Evolutionary conservation across 164 flowering plant genomes (phyloP).

Genomic region (Nymphaea thermarum): DNA sequence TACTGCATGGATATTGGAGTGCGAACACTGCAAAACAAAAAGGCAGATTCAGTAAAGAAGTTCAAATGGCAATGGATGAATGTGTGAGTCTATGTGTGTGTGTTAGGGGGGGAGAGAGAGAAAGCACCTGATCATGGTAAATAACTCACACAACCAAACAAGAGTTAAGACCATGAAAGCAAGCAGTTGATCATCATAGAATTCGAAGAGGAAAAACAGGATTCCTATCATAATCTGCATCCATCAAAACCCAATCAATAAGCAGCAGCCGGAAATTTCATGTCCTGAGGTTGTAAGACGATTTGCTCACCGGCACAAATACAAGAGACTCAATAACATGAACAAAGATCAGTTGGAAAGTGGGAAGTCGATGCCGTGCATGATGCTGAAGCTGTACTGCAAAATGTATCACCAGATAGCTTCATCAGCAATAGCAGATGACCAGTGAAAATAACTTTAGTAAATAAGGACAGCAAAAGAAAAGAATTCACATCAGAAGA

Average conservation of each 20-base stretch:
- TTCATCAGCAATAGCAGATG: not conserved
- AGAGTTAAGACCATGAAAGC: slow-evolving; percentile 96
- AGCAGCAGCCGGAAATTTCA: no score
- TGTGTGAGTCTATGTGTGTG: no score
- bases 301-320: slow-evolving; percentile 76
- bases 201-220: slow-evolving; percentile 90
- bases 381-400: slow-evolving; percentile 99
- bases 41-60: not conserved
- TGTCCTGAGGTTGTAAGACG: no score
- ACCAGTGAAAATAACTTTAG: not conserved
- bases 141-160: slow-evolving; percentile 94
- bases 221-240: slow-evolving; percentile 99
- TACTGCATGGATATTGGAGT: slow-evolving; percentile 97
- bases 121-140: slow-evolving; percentile 86
- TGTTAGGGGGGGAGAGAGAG: slow-evolving; percentile 15
- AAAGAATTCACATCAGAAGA: not conserved
- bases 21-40: slow-evolving; percentile 58
- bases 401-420: slow-evolving; percentile 12
- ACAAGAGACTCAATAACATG: slow-evolving; percentile 98
- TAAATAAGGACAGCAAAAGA: not conserved
- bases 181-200: slow-evolving; percentile 95
- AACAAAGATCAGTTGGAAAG: slow-evolving; percentile 93
- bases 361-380: slow-evolving; percentile 92
- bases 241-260: not conserved
- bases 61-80: no score